Percentiles rank a stretch among this genome's conserved stretches.
phyloP scores from a whole-genome alignment of 257 asterid genomes.

The Plectranthus barbatus region DNA sequence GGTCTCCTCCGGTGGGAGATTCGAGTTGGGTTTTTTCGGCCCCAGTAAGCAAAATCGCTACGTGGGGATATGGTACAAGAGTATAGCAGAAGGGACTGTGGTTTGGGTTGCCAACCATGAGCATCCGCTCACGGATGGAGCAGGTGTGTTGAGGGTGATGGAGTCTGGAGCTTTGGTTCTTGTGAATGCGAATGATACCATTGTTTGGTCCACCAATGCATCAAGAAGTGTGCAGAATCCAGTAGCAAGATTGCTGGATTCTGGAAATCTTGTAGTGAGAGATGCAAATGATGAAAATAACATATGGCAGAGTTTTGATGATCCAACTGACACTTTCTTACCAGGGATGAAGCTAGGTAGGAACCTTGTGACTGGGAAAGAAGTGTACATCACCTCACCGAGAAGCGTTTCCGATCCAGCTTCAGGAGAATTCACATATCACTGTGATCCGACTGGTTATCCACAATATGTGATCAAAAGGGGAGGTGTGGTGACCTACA shows the following conservation, averaged over 20 bases:
- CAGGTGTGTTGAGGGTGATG: conserved; percentile 23
- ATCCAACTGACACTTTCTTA: conserved; percentile 33
- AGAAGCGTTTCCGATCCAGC: conserved; percentile 31
- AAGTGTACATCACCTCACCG: conserved; percentile 30
- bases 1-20: conserved; percentile 31
- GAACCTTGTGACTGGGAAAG: conserved; percentile 20
- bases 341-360: conserved; percentile 49
- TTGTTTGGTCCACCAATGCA: conserved; percentile 37
- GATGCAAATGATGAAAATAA: conserved; percentile 19
- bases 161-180: conserved; percentile 26
- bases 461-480: conserved; percentile 20
- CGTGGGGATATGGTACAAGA: conserved; percentile 45
- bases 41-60: neutral
- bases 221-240: conserved; percentile 18
- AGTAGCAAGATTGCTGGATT: conserved; percentile 30
- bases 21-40: conserved; percentile 20
- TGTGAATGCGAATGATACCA: conserved; percentile 2
- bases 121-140: conserved; percentile 18
- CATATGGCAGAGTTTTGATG: conserved; percentile 50
- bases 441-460: conserved; percentile 28
- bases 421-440: conserved; percentile 18
- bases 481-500: neutral
- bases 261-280: conserved; percentile 45
- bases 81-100: conserved; percentile 12
- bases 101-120: conserved; percentile 48